Evolutionary conservation across 208 protist species (phyloP).

Genomic region (Trypanosoma boissoni): DNA sequence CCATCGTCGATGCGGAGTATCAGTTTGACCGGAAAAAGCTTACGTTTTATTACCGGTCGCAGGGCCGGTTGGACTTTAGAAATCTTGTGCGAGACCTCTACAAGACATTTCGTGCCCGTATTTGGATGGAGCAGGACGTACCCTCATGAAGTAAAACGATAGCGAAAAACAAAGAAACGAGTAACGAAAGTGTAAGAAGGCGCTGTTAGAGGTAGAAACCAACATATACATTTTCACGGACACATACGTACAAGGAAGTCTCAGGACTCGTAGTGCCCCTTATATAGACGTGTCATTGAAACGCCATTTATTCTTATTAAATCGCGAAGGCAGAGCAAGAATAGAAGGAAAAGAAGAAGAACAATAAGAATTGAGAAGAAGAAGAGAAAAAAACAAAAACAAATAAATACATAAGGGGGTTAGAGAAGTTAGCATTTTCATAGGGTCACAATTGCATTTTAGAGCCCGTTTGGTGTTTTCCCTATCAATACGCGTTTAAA

Average conservation of each 20-base stretch:
- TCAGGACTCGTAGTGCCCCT: not conserved
- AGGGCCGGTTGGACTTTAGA: constrained; percentile 87
- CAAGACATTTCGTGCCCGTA: constrained; percentile 88
- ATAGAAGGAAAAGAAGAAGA: constrained; percentile 6
- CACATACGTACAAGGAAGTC: not conserved
- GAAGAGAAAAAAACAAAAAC: constrained; percentile 9
- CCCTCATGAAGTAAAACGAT: constrained; percentile 22
- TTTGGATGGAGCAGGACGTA: constrained; percentile 89
- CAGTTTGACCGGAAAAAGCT: constrained; percentile 92
- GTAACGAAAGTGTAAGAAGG: not conserved
- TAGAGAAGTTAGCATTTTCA: no score
- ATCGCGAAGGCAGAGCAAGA: constrained; percentile 6
- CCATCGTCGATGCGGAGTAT: constrained; percentile 91
- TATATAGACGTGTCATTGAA: not conserved
- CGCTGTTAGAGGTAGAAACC: no score
- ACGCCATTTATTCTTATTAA: constrained; percentile 1
- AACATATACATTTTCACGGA: no score
- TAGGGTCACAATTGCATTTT: no score
- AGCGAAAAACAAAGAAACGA: not conserved
- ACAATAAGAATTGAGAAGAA: constrained; percentile 5
- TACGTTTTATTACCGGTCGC: constrained; percentile 89
- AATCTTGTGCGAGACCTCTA: constrained; percentile 87
- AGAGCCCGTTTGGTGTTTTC: no score
- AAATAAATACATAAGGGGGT: no score
- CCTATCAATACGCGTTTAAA: no score